Evolutionary conservation across 148 eudicot species (phyloP).

Genomic region (Cornus controversa): DNA sequence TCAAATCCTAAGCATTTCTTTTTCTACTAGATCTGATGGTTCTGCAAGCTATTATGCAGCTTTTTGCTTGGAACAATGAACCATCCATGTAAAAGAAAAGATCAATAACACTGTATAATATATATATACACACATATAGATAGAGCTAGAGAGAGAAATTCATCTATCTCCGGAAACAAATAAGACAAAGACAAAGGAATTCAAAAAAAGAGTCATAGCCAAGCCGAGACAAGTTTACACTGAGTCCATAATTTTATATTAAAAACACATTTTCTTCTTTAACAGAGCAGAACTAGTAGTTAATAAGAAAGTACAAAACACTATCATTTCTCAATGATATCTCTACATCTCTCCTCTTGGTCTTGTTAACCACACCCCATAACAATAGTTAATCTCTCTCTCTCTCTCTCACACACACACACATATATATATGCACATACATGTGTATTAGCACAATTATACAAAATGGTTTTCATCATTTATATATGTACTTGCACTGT

Average conservation of each 20-base stretch:
- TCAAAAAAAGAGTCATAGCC: constrained; percentile 15
- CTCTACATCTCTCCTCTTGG: constrained; percentile 1
- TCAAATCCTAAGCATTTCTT: constrained; percentile 22
- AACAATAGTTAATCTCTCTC: too few species aligned
- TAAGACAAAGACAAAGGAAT: constrained; percentile 50
- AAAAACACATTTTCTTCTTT: constrained; percentile 15
- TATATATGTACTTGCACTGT: constrained; percentile 25
- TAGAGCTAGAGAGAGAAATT: constrained; percentile 22
- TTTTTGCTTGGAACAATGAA: constrained; percentile 35
- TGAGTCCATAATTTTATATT: constrained; percentile 3
- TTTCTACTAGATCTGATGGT: constrained; percentile 40
- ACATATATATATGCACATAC: neutral
- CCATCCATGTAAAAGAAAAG: constrained; percentile 24
- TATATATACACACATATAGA: constrained; percentile 9
- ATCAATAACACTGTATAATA: constrained; percentile 7
- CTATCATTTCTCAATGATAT: constrained; percentile 94
- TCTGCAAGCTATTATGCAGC: constrained; percentile 34
- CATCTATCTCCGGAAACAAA: constrained; percentile 3
- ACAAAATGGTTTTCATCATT: constrained; percentile 18
- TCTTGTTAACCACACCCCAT: constrained; percentile 28
- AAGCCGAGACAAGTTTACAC: constrained; percentile 14
- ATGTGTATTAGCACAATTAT: neutral
- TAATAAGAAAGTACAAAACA: constrained; percentile 66
- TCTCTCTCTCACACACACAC: neutral
- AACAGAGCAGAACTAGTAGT: constrained; percentile 15